phyloP scores from a whole-genome alignment of 2,329 filamentous ascomycete species.

The Penicillium glabrum region DNA sequence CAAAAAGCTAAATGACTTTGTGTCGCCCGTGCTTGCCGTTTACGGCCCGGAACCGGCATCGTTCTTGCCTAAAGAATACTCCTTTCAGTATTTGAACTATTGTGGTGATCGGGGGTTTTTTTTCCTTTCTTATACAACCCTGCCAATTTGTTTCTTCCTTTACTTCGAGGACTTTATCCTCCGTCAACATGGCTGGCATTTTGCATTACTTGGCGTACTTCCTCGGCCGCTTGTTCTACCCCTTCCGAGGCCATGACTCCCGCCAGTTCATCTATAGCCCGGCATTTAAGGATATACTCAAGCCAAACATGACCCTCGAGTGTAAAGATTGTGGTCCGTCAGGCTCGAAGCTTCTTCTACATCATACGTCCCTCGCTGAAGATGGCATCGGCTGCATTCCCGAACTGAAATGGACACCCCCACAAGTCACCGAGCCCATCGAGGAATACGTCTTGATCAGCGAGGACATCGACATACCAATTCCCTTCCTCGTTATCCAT shows the following conservation, averaged over 20 bases:
- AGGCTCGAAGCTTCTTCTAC: constrained; percentile 21
- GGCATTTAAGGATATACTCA: constrained; percentile 23
- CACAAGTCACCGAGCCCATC: constrained; percentile 10
- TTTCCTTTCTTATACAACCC: no score
- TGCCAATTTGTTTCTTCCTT: background rate
- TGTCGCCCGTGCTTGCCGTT: constrained; percentile 12
- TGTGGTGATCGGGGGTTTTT: background rate
- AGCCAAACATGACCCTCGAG: constrained; percentile 26
- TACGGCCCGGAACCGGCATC: constrained; percentile 21
- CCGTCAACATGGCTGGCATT: background rate
- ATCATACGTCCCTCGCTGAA: constrained; percentile 23
- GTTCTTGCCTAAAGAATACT: background rate
- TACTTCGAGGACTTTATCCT: background rate
- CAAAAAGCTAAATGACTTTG: background rate
- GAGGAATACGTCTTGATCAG: constrained; percentile 30
- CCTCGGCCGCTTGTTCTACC: constrained; percentile 22
- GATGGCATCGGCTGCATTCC: constrained; percentile 24
- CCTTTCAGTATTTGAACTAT: background rate
- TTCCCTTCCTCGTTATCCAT: constrained; percentile 26
- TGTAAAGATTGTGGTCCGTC: constrained; percentile 23
- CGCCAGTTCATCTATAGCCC: constrained; percentile 20
- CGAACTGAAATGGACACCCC: constrained; percentile 24
- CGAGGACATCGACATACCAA: constrained; percentile 33
- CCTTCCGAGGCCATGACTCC: constrained; percentile 27
- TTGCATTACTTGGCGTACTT: constrained; percentile 21